Percentiles rank a stretch among this genome's conserved stretches.
These are phyloP conservation scores for Clohesyomyces aquaticus DNA, from an alignment of 495 filamentous ascomycete species.

Conservation along the genomic window DNA sequence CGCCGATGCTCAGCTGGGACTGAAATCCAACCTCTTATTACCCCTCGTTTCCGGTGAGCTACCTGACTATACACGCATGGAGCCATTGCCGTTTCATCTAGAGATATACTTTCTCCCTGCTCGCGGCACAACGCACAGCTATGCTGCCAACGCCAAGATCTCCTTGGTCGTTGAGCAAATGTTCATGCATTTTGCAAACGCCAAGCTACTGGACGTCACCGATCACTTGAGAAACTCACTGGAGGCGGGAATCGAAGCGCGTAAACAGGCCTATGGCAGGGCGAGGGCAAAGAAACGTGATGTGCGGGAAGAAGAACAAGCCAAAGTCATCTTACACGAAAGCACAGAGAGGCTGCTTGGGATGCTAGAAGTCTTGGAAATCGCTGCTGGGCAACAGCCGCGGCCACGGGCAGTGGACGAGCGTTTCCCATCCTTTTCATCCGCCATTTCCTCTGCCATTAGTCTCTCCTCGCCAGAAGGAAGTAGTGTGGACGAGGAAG, in stretches of 20 bases:
- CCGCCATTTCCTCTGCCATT: not conserved
- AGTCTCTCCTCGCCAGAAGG: too few species aligned
- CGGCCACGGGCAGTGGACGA: slow-evolving; percentile 1
- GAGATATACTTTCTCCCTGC: slow-evolving; percentile 73
- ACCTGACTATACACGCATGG: slow-evolving; percentile 51
- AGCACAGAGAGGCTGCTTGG: slow-evolving; percentile 29
- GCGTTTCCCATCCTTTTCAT: not conserved
- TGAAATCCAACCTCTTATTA: slow-evolving; percentile 67
- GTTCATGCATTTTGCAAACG: slow-evolving; percentile 47
- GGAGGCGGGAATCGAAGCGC: slow-evolving; percentile 64
- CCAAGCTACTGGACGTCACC: slow-evolving; percentile 51
- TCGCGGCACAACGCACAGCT: slow-evolving; percentile 63
- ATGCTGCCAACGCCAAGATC: slow-evolving; percentile 79
- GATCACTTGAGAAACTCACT: slow-evolving; percentile 56
- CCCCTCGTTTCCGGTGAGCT: slow-evolving; percentile 63
- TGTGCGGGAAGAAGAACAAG: slow-evolving; percentile 23
- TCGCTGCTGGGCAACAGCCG: slow-evolving; percentile 18
- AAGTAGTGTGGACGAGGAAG: too few species aligned
- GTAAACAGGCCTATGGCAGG: slow-evolving; percentile 57
- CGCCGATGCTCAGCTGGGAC: slow-evolving; percentile 60
- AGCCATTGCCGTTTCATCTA: slow-evolving; percentile 54
- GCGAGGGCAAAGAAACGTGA: slow-evolving; percentile 49
- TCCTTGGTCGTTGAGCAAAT: slow-evolving; percentile 75
- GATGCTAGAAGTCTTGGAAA: slow-evolving; percentile 32
- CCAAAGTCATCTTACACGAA: slow-evolving; percentile 18